Evolutionary conservation across 257 asterid species (phyloP), one percentile per base, ranked within the genome.

Genomic region (Linaria vulgaris): DNA sequence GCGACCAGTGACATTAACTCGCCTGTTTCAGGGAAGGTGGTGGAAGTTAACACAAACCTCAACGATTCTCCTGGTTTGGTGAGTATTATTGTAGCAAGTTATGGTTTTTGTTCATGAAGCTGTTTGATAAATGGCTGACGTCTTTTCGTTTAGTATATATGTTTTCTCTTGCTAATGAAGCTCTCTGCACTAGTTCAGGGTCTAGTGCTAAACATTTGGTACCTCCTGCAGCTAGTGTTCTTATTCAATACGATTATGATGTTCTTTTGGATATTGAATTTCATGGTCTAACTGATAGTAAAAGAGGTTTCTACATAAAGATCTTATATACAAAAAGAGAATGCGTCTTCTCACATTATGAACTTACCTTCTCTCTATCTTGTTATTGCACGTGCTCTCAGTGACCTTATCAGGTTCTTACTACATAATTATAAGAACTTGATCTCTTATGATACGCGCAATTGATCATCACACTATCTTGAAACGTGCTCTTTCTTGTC

Each of bases 1-100:
- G 99, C 99, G 12, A 82, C 97, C 13, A 92, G 97, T 56, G 96
- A 92, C 79, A 73, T 89, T 43, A 78, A 92, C 82, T 89, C 99
- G 66, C 99, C 99, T 12, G 67, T 92, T 75, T 87, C 99, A 0
- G 99, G 97, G 61, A 87, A 82, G 80, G 97, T 92, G 31, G 69
- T 83, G 6, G 84, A 80, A 63, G 94, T 92, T 59, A 92, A 92
- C 70, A 74, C 72, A 30, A 74, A 82, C 68, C 99, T 92, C 58
- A 76, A 14, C 17, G 69, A 59, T 14, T 85, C 94, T 66, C 99
- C 99, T 73, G 97, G 83, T 74, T 62, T 85, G 90, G 99, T 92
- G 66, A 83, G 94, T 80, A 64, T 49, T 67, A 47, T 65, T 34
- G 38, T 14, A 23, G 37, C 67, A 45, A 39, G 12, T 15, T 56